Evolutionary conservation across 768 basidiomycete genomes (phyloP).

Genomic region (Phaffia australis): DNA sequence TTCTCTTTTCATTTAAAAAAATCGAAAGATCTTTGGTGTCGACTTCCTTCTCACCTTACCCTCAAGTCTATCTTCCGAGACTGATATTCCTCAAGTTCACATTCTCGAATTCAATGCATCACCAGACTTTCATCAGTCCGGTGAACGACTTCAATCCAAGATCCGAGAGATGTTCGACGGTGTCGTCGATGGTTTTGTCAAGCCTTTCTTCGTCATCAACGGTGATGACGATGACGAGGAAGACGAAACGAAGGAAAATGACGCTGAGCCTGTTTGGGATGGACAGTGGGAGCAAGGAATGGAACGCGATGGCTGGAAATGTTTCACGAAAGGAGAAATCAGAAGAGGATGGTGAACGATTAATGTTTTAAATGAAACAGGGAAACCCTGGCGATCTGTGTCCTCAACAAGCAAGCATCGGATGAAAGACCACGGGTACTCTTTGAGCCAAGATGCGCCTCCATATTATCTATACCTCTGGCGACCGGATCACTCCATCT

Average conservation of each 20-base stretch:
- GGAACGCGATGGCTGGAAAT: slow-evolving; percentile 46
- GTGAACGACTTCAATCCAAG: slow-evolving; percentile 66
- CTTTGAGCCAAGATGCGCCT: too few species aligned
- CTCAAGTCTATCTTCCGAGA: slow-evolving; percentile 29
- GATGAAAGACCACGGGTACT: too few species aligned
- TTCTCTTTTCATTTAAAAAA: background rate
- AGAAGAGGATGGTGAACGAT: slow-evolving; percentile 12
- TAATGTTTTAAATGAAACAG: too few species aligned
- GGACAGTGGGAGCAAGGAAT: slow-evolving; percentile 49
- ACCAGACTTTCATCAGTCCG: slow-evolving; percentile 90
- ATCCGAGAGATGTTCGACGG: slow-evolving; percentile 67
- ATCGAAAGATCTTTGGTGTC: slow-evolving; percentile 64
- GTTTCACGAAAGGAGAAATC: slow-evolving; percentile 21
- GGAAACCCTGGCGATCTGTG: too few species aligned
- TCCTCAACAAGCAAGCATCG: too few species aligned
- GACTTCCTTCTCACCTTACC: slow-evolving; percentile 66
- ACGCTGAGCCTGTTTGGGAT: slow-evolving; percentile 19
- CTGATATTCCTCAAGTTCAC: slow-evolving; percentile 48
- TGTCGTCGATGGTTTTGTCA: slow-evolving; percentile 57
- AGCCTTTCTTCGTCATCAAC: slow-evolving; percentile 48
- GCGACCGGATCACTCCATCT: background rate
- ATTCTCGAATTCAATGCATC: slow-evolving; percentile 89
- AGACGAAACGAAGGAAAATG: slow-evolving; percentile 16
- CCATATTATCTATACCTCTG: too few species aligned
- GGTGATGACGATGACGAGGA: slow-evolving; percentile 33